phyloP scores from a whole-genome alignment of 371 early-diverging fungal species.

The Syncephalastrum monosporum region DNA sequence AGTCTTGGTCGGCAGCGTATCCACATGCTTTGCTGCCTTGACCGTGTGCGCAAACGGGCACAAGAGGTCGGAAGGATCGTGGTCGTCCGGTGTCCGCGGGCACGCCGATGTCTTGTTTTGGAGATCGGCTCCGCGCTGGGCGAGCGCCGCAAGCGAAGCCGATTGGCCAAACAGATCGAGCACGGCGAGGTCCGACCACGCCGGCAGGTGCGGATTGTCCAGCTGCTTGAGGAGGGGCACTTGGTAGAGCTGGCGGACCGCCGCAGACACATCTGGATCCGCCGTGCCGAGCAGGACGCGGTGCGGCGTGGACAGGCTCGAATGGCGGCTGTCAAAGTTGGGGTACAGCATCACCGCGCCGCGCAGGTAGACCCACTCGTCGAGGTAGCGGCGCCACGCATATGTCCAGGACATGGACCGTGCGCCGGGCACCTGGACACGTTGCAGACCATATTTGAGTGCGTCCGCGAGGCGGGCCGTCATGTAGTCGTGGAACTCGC shows the following conservation, averaged over 20 bases:
- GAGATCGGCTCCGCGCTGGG: conserved; percentile 38
- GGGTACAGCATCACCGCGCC: conserved; percentile 66
- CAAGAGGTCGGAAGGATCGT: conserved; percentile 44
- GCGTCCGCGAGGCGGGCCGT: conserved; percentile 51
- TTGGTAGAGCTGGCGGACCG: conserved; percentile 25
- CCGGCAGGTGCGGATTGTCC: conserved; percentile 13
- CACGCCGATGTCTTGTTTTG: conserved; percentile 54
- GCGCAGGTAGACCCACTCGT: conserved; percentile 61
- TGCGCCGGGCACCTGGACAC: conserved; percentile 39
- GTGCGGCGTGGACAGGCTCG: conserved; percentile 55
- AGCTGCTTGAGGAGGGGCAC: conserved; percentile 49
- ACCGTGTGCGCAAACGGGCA: conserved; percentile 42
- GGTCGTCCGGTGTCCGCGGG: conserved; percentile 17
- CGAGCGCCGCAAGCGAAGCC: conserved; percentile 27
- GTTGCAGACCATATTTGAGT: conserved; percentile 33
- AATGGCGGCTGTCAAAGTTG: conserved; percentile 39
- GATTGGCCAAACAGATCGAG: conserved; percentile 53
- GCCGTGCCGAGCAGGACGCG: conserved; percentile 32
- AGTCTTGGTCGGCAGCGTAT: too few species aligned
- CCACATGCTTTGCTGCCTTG: background rate
- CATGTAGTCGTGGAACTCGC: conserved; percentile 65
- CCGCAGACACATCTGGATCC: conserved; percentile 11
- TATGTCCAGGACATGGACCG: conserved; percentile 55
- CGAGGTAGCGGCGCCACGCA: conserved; percentile 63
- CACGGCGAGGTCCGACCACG: conserved; percentile 34